A percentile compares a stretch with the other conserved stretches of the same genome.
phyloP scores from a whole-genome alignment of 192 early-diverging fungal species.

The Dimargaris cristalligena region DNA sequence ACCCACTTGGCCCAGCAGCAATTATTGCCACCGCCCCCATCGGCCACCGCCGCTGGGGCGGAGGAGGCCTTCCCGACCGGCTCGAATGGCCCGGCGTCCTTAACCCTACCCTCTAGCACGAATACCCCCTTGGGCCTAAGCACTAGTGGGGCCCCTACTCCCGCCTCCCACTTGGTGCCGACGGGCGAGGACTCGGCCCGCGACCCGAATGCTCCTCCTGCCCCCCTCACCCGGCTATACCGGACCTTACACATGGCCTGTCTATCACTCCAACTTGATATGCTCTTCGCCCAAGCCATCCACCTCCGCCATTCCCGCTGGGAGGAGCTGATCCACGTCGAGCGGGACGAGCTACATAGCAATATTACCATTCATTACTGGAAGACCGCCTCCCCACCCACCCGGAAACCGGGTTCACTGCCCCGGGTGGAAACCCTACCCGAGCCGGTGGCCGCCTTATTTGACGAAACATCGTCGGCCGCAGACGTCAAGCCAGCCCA shows the following conservation, averaged over 20 bases:
- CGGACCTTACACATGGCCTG: conserved; percentile 55
- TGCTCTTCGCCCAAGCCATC: conserved; percentile 40
- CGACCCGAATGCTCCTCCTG: conserved; percentile 17
- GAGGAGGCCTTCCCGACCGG: too few species aligned
- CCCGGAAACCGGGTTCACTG: too few species aligned
- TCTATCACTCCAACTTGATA: conserved; percentile 47
- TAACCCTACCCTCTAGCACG: too few species aligned
- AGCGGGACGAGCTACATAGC: conserved; percentile 4
- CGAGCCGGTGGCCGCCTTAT: too few species aligned
- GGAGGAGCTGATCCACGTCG: conserved; percentile 23
- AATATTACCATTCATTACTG: neutral
- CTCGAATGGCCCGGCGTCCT: too few species aligned
- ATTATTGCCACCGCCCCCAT: conserved; percentile 13
- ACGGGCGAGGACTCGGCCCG: neutral
- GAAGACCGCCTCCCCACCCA: neutral
- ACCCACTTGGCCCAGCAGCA: conserved; percentile 11
- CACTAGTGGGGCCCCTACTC: too few species aligned
- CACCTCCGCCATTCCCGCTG: conserved; percentile 22
- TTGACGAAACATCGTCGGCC: too few species aligned
- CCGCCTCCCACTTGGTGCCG: too few species aligned
- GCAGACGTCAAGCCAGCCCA: too few species aligned
- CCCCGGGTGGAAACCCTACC: too few species aligned
- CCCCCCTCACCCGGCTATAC: conserved; percentile 53
- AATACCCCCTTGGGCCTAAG: too few species aligned
- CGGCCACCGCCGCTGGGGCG: too few species aligned